These are phyloP conservation scores for Citrus mangshanensis DNA, from an alignment of 345 rosid genomes.

Conservation along the genomic window DNA sequence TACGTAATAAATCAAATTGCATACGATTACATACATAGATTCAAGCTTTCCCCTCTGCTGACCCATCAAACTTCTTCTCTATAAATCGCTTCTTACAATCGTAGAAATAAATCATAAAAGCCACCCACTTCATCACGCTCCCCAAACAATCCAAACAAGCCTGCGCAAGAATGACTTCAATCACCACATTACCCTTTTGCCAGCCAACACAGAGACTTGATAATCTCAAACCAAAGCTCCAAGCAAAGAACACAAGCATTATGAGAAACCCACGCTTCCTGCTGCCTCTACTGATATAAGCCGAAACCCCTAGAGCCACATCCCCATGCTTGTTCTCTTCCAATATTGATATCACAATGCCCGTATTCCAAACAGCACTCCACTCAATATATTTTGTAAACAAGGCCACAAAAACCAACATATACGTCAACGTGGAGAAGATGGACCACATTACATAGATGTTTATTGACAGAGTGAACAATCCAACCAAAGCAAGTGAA, in stretches of 20 bases:
- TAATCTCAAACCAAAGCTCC: slow-evolving; percentile 21
- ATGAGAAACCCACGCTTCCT: slow-evolving; percentile 20
- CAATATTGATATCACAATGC: slow-evolving; percentile 29
- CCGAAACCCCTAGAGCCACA: slow-evolving; percentile 20
- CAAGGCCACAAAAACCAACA: background rate
- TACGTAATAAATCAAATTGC: no score
- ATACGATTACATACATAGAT: background rate
- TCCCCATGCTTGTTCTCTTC: slow-evolving; percentile 35
- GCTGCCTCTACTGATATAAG: slow-evolving; percentile 30
- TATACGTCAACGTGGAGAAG: background rate
- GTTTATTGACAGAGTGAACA: background rate
- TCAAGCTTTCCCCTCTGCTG: slow-evolving; percentile 18
- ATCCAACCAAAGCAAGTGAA: slow-evolving; percentile 1
- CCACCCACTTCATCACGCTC: slow-evolving; percentile 27
- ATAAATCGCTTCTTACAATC: slow-evolving; percentile 24
- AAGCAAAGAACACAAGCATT: slow-evolving; percentile 15
- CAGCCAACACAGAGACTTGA: slow-evolving; percentile 14
- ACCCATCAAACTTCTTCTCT: slow-evolving; percentile 27
- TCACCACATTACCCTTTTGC: slow-evolving; percentile 6
- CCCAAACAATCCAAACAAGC: slow-evolving; percentile 14
- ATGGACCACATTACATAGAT: background rate
- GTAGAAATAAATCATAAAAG: slow-evolving; percentile 18
- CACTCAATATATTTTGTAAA: slow-evolving; percentile 27
- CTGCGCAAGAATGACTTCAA: background rate
- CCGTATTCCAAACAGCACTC: slow-evolving; percentile 38